Evolutionary conservation across 2,329 filamentous ascomycete species (phyloP).

Genomic region (Mariannaea elegans): DNA sequence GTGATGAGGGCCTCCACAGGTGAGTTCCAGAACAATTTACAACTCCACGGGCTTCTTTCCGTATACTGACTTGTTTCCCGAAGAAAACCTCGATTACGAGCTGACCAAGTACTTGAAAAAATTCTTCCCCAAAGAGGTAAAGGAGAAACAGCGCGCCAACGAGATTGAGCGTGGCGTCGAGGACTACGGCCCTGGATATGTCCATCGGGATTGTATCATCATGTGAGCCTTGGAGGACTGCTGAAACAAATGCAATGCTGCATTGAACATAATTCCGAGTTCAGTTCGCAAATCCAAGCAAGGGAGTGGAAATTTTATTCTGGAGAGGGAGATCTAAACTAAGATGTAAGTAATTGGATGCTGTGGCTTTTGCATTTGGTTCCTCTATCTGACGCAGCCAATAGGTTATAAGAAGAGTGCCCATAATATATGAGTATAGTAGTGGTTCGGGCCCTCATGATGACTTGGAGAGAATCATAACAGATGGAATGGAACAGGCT

Average conservation of each 20-base stretch:
- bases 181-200: slow-evolving; percentile 73
- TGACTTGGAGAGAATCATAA: not conserved
- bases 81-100: slow-evolving; percentile 74
- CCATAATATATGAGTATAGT: not conserved
- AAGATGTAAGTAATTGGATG: slow-evolving; percentile 14
- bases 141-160: slow-evolving; percentile 74
- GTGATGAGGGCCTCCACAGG: slow-evolving; percentile 75
- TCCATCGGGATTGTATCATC: slow-evolving; percentile 64
- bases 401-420: not conserved
- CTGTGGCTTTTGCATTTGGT: not conserved
- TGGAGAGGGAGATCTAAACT: not conserved
- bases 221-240: slow-evolving; percentile 58
- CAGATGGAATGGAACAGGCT: slow-evolving; percentile 2
- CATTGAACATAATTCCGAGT: not conserved
- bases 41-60: not conserved
- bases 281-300: not conserved
- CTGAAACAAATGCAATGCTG: not conserved
- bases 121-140: slow-evolving; percentile 78
- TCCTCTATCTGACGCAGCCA: slow-evolving; percentile 11
- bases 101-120: slow-evolving; percentile 75
- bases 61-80: not conserved
- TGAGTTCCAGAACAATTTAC: slow-evolving; percentile 45
- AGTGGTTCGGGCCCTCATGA: not conserved
- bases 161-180: slow-evolving; percentile 79
- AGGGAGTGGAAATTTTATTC: not conserved